Evolutionary conservation across 768 basidiomycete species (phyloP).

Genomic region (Mycena maculata): DNA sequence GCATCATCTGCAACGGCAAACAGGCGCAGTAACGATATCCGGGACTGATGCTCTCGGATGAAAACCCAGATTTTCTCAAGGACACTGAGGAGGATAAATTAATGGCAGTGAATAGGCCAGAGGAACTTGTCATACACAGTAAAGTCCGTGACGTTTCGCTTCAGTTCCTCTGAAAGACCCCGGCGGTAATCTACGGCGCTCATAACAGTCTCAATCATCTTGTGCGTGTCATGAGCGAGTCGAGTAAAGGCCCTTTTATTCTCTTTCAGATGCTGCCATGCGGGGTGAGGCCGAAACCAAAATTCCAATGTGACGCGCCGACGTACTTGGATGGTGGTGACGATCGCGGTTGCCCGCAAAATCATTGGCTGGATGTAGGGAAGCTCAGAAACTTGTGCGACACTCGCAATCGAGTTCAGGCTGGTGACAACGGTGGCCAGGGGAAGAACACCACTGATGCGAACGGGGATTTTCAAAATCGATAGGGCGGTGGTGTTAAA

Average conservation of each 20-base stretch:
- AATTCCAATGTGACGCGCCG: background rate
- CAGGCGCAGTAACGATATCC: background rate
- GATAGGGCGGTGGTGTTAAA: background rate
- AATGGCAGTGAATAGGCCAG: background rate
- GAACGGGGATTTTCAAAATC: background rate
- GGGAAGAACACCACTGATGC: background rate
- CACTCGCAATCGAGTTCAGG: slow-evolving; percentile 4
- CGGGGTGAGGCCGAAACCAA: background rate
- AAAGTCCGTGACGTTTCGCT: background rate
- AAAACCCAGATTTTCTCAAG: background rate
- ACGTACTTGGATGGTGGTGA: slow-evolving; percentile 12
- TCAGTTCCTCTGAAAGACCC: background rate
- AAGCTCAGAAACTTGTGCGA: background rate
- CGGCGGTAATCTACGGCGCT: background rate
- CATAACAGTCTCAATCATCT: slow-evolving; percentile 1
- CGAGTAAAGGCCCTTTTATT: slow-evolving; percentile 7
- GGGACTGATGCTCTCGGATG: background rate
- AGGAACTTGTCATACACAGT: background rate
- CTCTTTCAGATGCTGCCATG: slow-evolving; percentile 2
- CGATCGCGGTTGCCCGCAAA: background rate
- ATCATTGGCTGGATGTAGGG: slow-evolving; percentile 6
- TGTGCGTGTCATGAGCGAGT: background rate
- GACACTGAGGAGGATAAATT: background rate
- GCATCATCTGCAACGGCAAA: slow-evolving; percentile 5
- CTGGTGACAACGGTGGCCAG: background rate